Conservation (phyloP, 176 grass and related monocot genomes). For the Oryza meyeriana region DNA sequence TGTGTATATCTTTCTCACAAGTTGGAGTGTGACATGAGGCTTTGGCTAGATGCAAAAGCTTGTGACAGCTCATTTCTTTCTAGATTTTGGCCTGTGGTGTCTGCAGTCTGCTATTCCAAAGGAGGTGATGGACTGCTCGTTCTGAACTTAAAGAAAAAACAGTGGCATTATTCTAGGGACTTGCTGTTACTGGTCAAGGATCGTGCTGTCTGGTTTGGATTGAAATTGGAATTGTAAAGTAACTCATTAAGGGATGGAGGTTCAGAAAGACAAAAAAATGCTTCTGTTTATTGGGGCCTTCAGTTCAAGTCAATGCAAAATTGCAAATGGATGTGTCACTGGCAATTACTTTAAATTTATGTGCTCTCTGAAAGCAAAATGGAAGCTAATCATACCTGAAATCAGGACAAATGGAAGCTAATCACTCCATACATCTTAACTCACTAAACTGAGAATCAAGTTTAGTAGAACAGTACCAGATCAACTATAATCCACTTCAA, state of each 20-base stretch:
- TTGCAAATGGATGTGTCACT: not conserved
- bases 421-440: not conserved
- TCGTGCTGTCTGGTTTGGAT: not conserved
- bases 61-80: conserved; percentile 26
- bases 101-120: conserved; percentile 37
- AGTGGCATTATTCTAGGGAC: not conserved
- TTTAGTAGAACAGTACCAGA: not conserved
- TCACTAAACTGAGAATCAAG: not conserved
- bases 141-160: conserved; percentile 21
- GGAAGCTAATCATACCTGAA: not conserved
- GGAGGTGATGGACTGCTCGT: not conserved
- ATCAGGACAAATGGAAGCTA: conserved; percentile 10
- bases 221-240: not conserved
- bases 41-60: conserved; percentile 31
- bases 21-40: conserved; percentile 32
- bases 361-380: not conserved
- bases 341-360: not conserved
- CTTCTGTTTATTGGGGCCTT: not conserved
- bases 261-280: not conserved
- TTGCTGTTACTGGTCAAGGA: conserved; percentile 10
- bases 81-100: conserved; percentile 6
- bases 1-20: conserved; percentile 20
- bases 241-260: not conserved
- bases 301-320: not conserved
- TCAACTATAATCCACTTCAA: not conserved